Percentiles rank a stretch among this genome's conserved stretches.
phyloP scores from a whole-genome alignment of 371 early-diverging fungal species.

The Cladochytrium tenue region DNA sequence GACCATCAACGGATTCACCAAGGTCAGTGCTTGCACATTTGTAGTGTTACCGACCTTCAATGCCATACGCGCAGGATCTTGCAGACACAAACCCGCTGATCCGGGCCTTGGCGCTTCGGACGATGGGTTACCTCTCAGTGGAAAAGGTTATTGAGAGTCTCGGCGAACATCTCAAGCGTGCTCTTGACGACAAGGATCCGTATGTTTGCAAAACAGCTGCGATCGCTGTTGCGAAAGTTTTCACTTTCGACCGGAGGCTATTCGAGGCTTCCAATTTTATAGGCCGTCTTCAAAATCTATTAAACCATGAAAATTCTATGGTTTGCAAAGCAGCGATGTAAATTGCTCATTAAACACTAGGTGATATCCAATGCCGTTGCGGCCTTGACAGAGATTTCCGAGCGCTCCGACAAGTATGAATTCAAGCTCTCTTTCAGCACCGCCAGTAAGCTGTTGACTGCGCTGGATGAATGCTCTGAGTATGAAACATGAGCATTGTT shows the following conservation, averaged over 20 bases:
- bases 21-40: conserved; percentile 40
- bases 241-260: conserved; percentile 27
- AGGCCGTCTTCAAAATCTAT: conserved; percentile 31
- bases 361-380: conserved; percentile 93
- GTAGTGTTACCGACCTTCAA: background rate
- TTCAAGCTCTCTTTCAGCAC: conserved; percentile 73
- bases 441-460: conserved; percentile 84
- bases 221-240: conserved; percentile 54
- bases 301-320: conserved; percentile 49
- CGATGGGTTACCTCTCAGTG: conserved; percentile 77
- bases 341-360: conserved; percentile 37
- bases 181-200: conserved; percentile 59
- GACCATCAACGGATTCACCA: conserved; percentile 69
- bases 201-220: conserved; percentile 93
- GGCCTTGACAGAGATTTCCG: conserved; percentile 87
- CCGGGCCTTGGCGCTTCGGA: conserved; percentile 75
- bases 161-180: conserved; percentile 39
- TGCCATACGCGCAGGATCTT: conserved; percentile 47
- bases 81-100: conserved; percentile 88
- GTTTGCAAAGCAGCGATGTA: too few species aligned
- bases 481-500: conserved; percentile 37
- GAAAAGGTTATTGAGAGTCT: conserved; percentile 45
- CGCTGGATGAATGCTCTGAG: conserved; percentile 94
- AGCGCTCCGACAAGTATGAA: conserved; percentile 69
- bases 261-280: conserved; percentile 40